Evolutionary conservation across 2,329 filamentous ascomycete species (phyloP).

Genomic region (Aureobasidium leucospermi): DNA sequence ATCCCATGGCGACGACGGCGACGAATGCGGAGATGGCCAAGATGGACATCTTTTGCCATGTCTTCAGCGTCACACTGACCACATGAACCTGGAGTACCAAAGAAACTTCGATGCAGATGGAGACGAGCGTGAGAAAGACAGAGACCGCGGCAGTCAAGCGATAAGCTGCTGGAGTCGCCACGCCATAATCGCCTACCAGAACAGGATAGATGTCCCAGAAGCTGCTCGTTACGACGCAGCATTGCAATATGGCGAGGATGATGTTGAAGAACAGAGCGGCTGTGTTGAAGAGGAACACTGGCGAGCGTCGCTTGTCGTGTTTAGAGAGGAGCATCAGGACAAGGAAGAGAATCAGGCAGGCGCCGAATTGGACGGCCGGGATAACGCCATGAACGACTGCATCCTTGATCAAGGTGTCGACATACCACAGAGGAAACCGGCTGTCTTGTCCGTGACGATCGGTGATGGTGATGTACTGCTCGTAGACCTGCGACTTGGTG

Average conservation of each 20-base stretch:
- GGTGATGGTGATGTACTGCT: conserved; percentile 42
- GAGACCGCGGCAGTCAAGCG: conserved; percentile 38
- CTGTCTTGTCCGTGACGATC: conserved; percentile 37
- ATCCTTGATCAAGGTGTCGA: conserved; percentile 40
- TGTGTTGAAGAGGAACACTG: conserved; percentile 60
- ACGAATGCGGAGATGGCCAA: conserved; percentile 42
- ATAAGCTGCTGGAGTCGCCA: conserved; percentile 16
- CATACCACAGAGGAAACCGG: conserved; percentile 36
- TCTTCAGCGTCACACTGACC: conserved; percentile 46
- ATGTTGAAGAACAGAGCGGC: conserved; percentile 54
- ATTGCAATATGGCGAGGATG: conserved; percentile 51
- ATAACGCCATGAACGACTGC: conserved; percentile 49
- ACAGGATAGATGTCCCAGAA: conserved; percentile 56
- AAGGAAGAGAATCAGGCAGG: conserved; percentile 56
- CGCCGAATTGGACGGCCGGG: conserved; percentile 60
- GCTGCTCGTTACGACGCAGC: conserved; percentile 53
- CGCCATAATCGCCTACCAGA: conserved; percentile 36
- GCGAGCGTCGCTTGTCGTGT: conserved; percentile 54
- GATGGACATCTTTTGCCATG: conserved; percentile 39
- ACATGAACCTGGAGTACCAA: conserved; percentile 57
- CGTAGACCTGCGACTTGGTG: background rate
- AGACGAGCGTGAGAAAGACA: conserved; percentile 46
- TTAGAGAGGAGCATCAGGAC: conserved; percentile 62
- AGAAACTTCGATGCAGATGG: conserved; percentile 50
- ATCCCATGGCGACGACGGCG: conserved; percentile 44